Conservation (phyloP, 23 red algal genomes). For the Cyanidiococcus yangmingshanensis region DNA sequence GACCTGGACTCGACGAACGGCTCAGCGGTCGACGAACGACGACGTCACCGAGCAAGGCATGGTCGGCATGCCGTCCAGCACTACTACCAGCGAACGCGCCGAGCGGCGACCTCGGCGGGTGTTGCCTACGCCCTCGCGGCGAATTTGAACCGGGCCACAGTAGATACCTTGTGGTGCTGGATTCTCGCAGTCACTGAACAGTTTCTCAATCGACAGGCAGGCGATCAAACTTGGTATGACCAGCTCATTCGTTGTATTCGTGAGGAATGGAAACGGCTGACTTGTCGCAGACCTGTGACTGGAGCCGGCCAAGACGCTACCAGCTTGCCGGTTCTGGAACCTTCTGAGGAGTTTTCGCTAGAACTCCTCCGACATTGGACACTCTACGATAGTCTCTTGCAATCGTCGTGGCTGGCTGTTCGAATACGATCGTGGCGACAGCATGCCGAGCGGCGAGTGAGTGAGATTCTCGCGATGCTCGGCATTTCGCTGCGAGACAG, state of each 20-base stretch:
- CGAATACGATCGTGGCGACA: conserved; percentile 63
- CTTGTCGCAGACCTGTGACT: neutral
- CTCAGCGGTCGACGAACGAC: neutral
- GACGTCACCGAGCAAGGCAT: neutral
- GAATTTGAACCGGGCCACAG: conserved; percentile 12
- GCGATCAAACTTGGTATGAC: neutral
- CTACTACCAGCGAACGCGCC: neutral
- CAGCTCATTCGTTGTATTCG: neutral
- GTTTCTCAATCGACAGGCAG: neutral
- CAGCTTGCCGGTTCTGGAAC: neutral
- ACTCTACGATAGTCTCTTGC: conserved; percentile 56
- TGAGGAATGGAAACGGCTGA: neutral
- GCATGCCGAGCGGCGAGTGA: conserved; percentile 47
- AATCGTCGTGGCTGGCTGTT: conserved; percentile 40
- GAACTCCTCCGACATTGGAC: conserved; percentile 91
- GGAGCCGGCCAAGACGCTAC: neutral
- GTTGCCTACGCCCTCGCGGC: conserved; percentile 31
- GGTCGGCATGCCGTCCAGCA: neutral
- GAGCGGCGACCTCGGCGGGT: conserved; percentile 14
- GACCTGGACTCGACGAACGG: conserved; percentile 22
- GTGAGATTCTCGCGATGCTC: conserved; percentile 72
- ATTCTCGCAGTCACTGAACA: conserved; percentile 34
- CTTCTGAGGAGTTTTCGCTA: conserved; percentile 45
- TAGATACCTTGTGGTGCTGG: conserved; percentile 23
- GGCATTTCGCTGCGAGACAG: conserved; percentile 70